Base-by-base conservation (phyloP, 495 filamentous ascomycete genomes). In the Aspergillus baeticus region DNA sequence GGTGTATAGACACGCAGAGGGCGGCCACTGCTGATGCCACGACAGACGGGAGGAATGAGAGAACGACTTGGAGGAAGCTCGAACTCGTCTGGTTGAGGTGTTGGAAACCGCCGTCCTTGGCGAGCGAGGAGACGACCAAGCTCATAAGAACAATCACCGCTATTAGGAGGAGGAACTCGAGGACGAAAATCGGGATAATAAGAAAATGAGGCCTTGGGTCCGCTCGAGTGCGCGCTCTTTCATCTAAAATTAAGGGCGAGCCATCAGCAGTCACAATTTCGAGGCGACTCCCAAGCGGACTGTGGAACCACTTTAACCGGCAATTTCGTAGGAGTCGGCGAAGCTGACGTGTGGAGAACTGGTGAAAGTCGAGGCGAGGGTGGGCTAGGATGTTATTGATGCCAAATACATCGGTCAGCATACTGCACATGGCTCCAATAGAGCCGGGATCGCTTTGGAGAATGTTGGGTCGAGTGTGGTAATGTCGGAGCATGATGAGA, bases 181-280 rank as follows among this genome's bases (percentile, higher is more conserved):
- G 14, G 15, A 76, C 63, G 41, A 76, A 76, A 46, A 76, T 66
- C 2, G 73, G 73, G 8, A 76, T 71, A 8, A 74, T 50, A 1
- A 76, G 61, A 39, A 76, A 76, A 42, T 76, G 73, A 7, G 73
- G 73, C 65, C 68, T 67, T 0, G 68, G 73, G 53, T 76, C 73
- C 15, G 60, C 63, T 10, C 59, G 69, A 2, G 47, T 61, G 26
- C 62, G 64, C 18, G 65, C 53, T 14, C 60, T 59, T 7, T 69
- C 67, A 7, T 52, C 63, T 10, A 71, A 45, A 37, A 61, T 54
- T 1, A 70, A 62, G 0, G 68, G 69, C 0, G 67, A 68, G 37
- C 65, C 73, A 56, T 74, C 73, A 8, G 63, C 63, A 0, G 67
- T 59, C 0, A 74, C 60, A n/a, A 76, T 70, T 41, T 74, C 73